Conservation (phyloP, 768 basidiomycete species). For the Mycena olivaceomarginata region DNA sequence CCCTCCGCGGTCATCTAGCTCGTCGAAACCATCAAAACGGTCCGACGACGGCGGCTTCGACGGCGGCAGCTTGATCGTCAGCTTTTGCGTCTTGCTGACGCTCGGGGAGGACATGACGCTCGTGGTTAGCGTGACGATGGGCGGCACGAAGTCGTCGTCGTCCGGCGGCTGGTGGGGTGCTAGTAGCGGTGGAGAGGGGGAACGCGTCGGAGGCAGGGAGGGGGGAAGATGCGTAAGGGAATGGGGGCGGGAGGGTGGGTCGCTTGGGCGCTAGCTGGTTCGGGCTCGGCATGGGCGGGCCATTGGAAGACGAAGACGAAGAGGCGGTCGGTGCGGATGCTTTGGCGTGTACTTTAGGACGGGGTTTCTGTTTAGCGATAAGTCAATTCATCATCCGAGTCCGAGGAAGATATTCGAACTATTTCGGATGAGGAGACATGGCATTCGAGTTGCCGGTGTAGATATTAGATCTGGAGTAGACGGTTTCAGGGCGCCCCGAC, state of each 20-base stretch:
- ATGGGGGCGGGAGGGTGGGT: background rate
- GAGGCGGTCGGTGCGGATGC: background rate
- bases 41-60: background rate
- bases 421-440: background rate
- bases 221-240: constrained; percentile 6
- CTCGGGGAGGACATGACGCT: constrained; percentile 21
- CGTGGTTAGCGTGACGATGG: constrained; percentile 37
- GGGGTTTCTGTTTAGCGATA: background rate
- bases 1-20: background rate
- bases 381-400: constrained; percentile 38
- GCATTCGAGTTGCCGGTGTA: background rate
- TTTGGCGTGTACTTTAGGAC: too few species aligned
- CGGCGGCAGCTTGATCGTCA: constrained; percentile 9
- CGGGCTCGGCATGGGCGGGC: constrained; percentile 19
- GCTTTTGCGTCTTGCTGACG: background rate
- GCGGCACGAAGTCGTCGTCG: constrained; percentile 22
- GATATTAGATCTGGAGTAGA: constrained; percentile 1
- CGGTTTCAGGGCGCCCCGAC: background rate
- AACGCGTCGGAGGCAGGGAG: constrained; percentile 43
- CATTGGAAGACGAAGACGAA: constrained; percentile 23
- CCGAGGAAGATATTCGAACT: constrained; percentile 40
- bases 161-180: constrained; percentile 16
- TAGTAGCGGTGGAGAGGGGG: constrained; percentile 31
- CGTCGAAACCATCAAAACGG: background rate
- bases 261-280: constrained; percentile 14